These are phyloP conservation scores for Rhizodiscina lignyota DNA, from an alignment of 495 filamentous ascomycete genomes.

Conservation along the genomic window DNA sequence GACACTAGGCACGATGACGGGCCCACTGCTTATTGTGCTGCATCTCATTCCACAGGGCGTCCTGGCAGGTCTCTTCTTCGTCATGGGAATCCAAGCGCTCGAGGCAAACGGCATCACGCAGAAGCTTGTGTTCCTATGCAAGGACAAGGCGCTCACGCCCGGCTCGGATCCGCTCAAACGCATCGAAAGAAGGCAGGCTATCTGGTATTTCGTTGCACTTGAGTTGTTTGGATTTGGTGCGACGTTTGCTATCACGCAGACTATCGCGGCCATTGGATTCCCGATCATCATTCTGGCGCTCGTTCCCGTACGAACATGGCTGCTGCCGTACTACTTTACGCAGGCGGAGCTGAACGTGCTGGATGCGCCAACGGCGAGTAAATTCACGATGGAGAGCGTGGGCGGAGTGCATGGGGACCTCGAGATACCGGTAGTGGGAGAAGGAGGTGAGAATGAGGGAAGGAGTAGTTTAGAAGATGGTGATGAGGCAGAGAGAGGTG, in stretches of 20 bases:
- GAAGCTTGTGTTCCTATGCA: constrained; percentile 60
- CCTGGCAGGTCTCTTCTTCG: constrained; percentile 82
- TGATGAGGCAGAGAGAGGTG: constrained; percentile 13
- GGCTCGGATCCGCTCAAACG: constrained; percentile 49
- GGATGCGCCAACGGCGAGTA: constrained; percentile 68
- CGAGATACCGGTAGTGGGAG: constrained; percentile 3
- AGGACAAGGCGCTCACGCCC: constrained; percentile 49
- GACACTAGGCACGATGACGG: constrained; percentile 75
- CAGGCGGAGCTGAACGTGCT: constrained; percentile 50
- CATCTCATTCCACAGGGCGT: constrained; percentile 78
- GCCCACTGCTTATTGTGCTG: constrained; percentile 66
- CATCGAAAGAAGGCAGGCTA: constrained; percentile 29
- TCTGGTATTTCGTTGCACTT: constrained; percentile 64
- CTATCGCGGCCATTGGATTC: constrained; percentile 82
- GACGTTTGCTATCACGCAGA: constrained; percentile 91
- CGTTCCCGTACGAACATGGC: constrained; percentile 56
- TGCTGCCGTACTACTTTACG: constrained; percentile 58
- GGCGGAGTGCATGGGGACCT: constrained; percentile 47
- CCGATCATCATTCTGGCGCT: constrained; percentile 71
- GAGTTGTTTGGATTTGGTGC: constrained; percentile 68
- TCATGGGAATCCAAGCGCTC: constrained; percentile 45
- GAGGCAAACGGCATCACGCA: constrained; percentile 58
- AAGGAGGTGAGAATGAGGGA: neutral
- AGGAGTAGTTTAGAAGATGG: constrained; percentile 6
- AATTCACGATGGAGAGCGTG: constrained; percentile 73